phyloP scores from a whole-genome alignment of 1,139 yeast species.

The Sugiyamaella japonica region DNA sequence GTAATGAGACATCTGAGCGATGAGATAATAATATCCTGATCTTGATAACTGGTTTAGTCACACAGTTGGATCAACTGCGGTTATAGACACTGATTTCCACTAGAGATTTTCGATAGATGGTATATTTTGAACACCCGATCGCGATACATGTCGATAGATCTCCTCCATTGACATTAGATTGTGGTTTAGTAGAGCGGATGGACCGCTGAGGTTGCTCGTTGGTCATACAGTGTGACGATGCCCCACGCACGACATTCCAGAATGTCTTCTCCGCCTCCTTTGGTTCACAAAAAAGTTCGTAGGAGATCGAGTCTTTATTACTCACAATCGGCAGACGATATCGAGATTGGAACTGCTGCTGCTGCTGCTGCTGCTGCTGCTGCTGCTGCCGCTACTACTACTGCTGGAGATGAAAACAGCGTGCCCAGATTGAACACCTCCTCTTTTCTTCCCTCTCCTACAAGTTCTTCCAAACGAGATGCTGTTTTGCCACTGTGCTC shows the following conservation, averaged over 20 bases:
- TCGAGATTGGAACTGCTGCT: not conserved
- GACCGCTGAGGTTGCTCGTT: too few species aligned
- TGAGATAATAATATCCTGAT: not conserved
- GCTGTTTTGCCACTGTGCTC: slow-evolving; percentile 15
- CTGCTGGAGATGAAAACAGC: not conserved
- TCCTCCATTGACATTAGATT: too few species aligned
- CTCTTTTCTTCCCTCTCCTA: slow-evolving; percentile 4
- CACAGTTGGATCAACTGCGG: too few species aligned
- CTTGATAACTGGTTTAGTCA: too few species aligned
- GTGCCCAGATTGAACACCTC: not conserved
- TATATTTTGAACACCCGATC: too few species aligned
- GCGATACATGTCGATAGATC: too few species aligned
- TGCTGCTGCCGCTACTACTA: not conserved
- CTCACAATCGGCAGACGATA: slow-evolving; percentile 22
- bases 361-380: not conserved
- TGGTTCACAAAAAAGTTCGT: slow-evolving; percentile 14
- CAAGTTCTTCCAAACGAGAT: not conserved
- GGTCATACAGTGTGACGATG: not conserved
- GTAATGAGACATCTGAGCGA: not conserved
- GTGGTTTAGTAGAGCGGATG: too few species aligned
- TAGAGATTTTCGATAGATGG: too few species aligned
- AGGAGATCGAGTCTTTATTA: slow-evolving; percentile 27
- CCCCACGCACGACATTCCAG: slow-evolving; percentile 3
- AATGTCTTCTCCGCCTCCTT: slow-evolving; percentile 15
- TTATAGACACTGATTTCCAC: too few species aligned